Percentiles rank a stretch among this genome's conserved stretches.
phyloP scores from a whole-genome alignment of 495 filamentous ascomycete genomes.

The Lindgomyces ingoldianus region DNA sequence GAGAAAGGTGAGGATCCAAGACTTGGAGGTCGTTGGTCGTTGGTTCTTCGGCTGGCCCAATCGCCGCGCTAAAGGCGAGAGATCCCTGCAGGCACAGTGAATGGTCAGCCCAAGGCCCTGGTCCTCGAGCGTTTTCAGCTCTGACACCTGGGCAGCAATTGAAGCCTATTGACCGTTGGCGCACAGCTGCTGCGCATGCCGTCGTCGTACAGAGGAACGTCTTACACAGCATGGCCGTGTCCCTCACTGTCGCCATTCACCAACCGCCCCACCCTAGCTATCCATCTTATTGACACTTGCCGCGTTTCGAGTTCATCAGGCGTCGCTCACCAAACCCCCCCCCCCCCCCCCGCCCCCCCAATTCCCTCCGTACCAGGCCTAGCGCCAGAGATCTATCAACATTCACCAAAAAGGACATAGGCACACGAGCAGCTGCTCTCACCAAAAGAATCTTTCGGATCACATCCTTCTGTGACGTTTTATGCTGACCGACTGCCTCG shows the following conservation, averaged over 20 bases:
- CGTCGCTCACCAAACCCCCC: too few species aligned
- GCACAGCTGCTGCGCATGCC: neutral
- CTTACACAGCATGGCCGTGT: neutral
- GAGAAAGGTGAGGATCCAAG: slow-evolving; percentile 3
- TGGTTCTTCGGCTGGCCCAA: neutral
- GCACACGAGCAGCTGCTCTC: neutral
- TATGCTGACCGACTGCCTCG: neutral
- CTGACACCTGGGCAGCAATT: neutral
- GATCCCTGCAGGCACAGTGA: slow-evolving; percentile 6
- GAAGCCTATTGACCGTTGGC: neutral
- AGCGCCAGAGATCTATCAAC: neutral
- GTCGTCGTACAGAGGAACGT: neutral
- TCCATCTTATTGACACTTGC: slow-evolving; percentile 12
- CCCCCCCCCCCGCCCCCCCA: too few species aligned
- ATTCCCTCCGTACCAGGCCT: neutral
- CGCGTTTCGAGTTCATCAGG: slow-evolving; percentile 19
- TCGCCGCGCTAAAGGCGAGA: neutral
- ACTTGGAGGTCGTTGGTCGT: neutral
- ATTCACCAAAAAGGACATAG: neutral
- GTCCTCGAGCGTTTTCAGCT: neutral
- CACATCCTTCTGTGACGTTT: neutral
- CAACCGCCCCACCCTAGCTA: neutral
- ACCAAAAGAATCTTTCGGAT: neutral
- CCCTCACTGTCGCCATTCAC: neutral
- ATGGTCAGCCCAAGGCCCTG: neutral